A percentile compares a stretch with the other conserved stretches of the same genome.
Conservation (phyloP, 225 moss, liverwort and hornwort genomes). For the Lunularia cruciata region DNA sequence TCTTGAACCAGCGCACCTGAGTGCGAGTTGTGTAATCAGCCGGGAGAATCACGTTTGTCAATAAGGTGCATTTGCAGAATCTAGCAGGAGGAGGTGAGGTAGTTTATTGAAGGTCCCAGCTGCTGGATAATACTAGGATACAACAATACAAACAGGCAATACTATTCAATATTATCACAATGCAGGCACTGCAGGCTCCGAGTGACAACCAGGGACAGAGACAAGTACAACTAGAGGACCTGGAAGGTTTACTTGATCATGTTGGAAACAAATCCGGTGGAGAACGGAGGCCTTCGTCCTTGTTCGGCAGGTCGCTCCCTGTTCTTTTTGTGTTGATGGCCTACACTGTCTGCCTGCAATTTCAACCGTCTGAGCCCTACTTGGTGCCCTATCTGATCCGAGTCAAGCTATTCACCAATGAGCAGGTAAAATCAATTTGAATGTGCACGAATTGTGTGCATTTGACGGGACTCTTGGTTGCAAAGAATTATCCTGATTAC, state of each 20-base stretch:
- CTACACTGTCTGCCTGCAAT: conserved; percentile 23
- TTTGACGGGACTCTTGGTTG: too few species aligned
- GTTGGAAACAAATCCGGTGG: not conserved
- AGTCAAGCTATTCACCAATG: conserved; percentile 29
- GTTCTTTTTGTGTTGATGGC: conserved; percentile 25
- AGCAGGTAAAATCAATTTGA: conserved; percentile 45
- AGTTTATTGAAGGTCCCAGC: too few species aligned
- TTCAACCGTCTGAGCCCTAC: conserved; percentile 48
- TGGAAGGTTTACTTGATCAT: not conserved
- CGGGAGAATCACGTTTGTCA: too few species aligned
- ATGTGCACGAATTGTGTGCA: too few species aligned
- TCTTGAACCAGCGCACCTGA: too few species aligned
- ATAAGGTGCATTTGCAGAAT: too few species aligned
- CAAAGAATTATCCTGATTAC: too few species aligned
- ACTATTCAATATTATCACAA: not conserved
- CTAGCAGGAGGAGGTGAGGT: too few species aligned
- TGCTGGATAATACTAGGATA: too few species aligned
- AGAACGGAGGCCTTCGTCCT: conserved; percentile 13
- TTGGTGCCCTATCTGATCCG: conserved; percentile 49
- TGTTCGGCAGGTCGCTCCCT: conserved; percentile 5
- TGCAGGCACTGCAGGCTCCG: not conserved
- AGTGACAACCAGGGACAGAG: not conserved
- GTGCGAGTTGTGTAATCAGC: too few species aligned
- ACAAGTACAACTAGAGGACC: not conserved
- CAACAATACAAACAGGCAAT: too few species aligned